phyloP scores from a whole-genome alignment of 2,329 filamentous ascomycete species.

The Pseudocercospora musae region DNA sequence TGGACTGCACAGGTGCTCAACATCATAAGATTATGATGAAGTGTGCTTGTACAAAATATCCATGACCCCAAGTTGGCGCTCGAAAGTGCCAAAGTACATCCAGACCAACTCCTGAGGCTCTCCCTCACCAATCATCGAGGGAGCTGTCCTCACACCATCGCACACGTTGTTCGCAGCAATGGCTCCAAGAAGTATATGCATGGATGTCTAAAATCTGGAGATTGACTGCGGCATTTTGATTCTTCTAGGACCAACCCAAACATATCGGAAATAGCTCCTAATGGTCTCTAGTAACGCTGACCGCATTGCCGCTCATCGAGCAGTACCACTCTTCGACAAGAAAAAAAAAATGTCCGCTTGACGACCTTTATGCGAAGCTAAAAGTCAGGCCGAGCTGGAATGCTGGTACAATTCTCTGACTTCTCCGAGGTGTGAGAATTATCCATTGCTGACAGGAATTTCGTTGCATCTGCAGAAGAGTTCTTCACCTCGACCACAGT shows the following conservation, averaged over 20 bases:
- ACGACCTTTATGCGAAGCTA: neutral
- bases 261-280: neutral
- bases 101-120: too few relatives aligned
- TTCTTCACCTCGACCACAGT: neutral
- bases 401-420: neutral
- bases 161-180: too few relatives aligned
- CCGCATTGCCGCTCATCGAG: neutral
- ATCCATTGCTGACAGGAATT: too few relatives aligned
- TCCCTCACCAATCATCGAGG: too few relatives aligned
- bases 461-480: neutral
- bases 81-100: too few relatives aligned
- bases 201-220: neutral
- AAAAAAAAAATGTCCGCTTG: neutral
- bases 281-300: neutral
- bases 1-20: too few relatives aligned
- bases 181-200: too few relatives aligned
- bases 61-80: too few relatives aligned
- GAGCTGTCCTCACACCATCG: too few relatives aligned
- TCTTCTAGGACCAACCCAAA: neutral
- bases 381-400: neutral
- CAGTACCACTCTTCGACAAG: neutral
- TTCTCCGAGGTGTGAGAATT: neutral
- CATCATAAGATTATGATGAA: too few relatives aligned
- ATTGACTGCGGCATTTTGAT: neutral
- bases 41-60: too few relatives aligned